These are phyloP conservation scores for Chrysanthemum lavandulifolium DNA, from an alignment of 129 eudicot genomes.

Conservation along the genomic window DNA sequence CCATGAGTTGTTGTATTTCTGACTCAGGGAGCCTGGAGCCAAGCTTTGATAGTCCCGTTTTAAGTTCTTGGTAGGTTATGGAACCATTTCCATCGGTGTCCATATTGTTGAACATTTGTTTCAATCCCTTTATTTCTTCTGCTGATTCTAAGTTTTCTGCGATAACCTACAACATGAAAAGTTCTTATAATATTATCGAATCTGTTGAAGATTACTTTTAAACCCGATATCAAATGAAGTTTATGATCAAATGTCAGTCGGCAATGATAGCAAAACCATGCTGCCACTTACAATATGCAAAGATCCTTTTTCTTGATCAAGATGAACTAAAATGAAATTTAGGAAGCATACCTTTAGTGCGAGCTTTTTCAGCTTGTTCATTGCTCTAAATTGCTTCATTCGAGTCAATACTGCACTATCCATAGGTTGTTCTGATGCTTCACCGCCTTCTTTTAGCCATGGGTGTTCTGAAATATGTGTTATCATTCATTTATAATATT, in stretches of 20 bases:
- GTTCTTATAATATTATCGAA: not conserved
- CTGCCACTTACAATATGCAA: not conserved
- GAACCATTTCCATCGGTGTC: constrained; percentile 89
- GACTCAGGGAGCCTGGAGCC: constrained; percentile 72
- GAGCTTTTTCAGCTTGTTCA: constrained; percentile 92
- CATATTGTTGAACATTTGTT: constrained; percentile 81
- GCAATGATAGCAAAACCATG: not conserved
- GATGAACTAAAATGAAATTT: not conserved
- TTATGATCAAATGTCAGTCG: not conserved
- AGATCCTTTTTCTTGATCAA: not conserved
- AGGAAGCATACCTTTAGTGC: constrained; percentile 65
- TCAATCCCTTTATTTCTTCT: constrained; percentile 83
- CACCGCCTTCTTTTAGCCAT: constrained; percentile 90
- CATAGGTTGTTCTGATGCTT: constrained; percentile 83
- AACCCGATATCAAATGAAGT: not conserved
- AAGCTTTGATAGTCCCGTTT: constrained; percentile 66
- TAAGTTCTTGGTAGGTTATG: constrained; percentile 84
- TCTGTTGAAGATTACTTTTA: not conserved
- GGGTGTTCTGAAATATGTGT: constrained; percentile 60
- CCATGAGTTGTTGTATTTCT: constrained; percentile 80
- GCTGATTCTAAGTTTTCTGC: constrained; percentile 71
- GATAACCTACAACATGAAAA: constrained; percentile 49
- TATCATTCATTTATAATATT: not conserved
- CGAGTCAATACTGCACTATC: constrained; percentile 82
- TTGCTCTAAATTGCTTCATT: constrained; percentile 95